These are phyloP conservation scores for Boletus semigastroideus DNA, from an alignment of 1,284 basidiomycete genomes.

Conservation along the genomic window DNA sequence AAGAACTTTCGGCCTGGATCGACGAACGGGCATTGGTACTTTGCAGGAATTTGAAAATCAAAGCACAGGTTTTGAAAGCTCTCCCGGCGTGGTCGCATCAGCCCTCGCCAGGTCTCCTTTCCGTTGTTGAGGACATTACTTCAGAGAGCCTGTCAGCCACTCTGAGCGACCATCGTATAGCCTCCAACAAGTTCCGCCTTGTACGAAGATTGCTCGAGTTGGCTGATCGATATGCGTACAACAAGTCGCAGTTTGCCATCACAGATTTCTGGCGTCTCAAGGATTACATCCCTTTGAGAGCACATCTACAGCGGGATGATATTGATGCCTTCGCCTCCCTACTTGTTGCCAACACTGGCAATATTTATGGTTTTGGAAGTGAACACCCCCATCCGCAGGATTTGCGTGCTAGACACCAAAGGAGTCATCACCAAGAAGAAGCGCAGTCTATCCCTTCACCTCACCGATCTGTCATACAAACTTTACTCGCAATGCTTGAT, in stretches of 20 bases:
- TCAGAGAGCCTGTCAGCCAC: conserved; percentile 49
- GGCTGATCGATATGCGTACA: conserved; percentile 38
- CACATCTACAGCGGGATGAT: conserved; percentile 60
- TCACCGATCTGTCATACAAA: conserved; percentile 51
- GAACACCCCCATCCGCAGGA: conserved; percentile 43
- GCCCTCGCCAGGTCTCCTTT: conserved; percentile 45
- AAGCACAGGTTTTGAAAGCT: conserved; percentile 50
- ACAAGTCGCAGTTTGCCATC: conserved; percentile 48
- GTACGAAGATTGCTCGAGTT: conserved; percentile 59
- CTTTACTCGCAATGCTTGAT: conserved; percentile 59
- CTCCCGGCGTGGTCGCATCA: conserved; percentile 73
- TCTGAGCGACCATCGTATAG: conserved; percentile 54
- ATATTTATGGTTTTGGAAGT: conserved; percentile 57
- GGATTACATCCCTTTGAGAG: conserved; percentile 58
- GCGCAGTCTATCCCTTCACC: conserved; percentile 29
- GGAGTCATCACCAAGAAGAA: conserved; percentile 24
- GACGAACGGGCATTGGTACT: conserved; percentile 52
- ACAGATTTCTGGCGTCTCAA: conserved; percentile 83
- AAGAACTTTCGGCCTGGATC: conserved; percentile 59
- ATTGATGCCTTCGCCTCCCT: conserved; percentile 75
- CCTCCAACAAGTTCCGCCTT: conserved; percentile 74
- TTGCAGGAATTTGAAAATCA: conserved; percentile 39
- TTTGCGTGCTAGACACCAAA: conserved; percentile 42
- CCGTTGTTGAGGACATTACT: conserved; percentile 45
- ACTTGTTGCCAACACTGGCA: conserved; percentile 58